These are phyloP conservation scores for Chaetomidium leptoderma DNA, from an alignment of 495 filamentous ascomycete genomes.

Conservation along the genomic window DNA sequence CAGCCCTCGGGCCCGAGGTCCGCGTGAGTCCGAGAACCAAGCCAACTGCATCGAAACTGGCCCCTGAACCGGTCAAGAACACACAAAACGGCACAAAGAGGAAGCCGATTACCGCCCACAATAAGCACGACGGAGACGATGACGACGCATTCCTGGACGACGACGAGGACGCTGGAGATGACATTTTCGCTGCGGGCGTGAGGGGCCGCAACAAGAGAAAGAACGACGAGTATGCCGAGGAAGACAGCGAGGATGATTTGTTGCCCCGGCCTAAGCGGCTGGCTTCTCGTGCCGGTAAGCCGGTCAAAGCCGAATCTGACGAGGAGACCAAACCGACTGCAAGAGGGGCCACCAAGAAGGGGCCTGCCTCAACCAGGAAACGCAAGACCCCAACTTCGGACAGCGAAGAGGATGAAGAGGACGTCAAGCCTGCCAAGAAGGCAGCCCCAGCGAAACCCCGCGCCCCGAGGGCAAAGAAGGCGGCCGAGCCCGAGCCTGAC, in stretches of 20 bases:
- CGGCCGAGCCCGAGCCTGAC: slow-evolving; percentile 54
- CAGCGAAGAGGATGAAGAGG: slow-evolving; percentile 45
- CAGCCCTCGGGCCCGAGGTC: slow-evolving; percentile 30
- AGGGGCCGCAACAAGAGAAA: slow-evolving; percentile 53
- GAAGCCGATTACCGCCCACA: slow-evolving; percentile 29
- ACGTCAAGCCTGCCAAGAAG: slow-evolving; percentile 51
- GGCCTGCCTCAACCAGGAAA: slow-evolving; percentile 40
- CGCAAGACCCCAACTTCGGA: slow-evolving; percentile 44
- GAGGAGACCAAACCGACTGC: slow-evolving; percentile 32
- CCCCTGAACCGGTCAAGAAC: slow-evolving; percentile 23
- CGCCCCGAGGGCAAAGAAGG: slow-evolving; percentile 57
- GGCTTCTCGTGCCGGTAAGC: slow-evolving; percentile 38
- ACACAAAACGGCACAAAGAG: slow-evolving; percentile 28
- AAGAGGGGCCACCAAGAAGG: slow-evolving; percentile 39
- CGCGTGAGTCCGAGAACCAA: slow-evolving; percentile 43
- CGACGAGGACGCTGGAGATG: slow-evolving; percentile 62
- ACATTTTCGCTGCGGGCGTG: slow-evolving; percentile 67
- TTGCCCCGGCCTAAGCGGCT: slow-evolving; percentile 47
- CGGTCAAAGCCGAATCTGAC: slow-evolving; percentile 42
- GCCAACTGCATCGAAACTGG: slow-evolving; percentile 24
- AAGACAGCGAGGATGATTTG: slow-evolving; percentile 56
- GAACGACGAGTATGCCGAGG: slow-evolving; percentile 65
- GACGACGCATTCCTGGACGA: slow-evolving; percentile 55
- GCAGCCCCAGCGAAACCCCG: slow-evolving; percentile 55
- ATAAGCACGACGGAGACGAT: slow-evolving; percentile 38